These are phyloP conservation scores for Pythium folliculosum DNA, from an alignment of 352 stramenopile species.

Conservation along the genomic window DNA sequence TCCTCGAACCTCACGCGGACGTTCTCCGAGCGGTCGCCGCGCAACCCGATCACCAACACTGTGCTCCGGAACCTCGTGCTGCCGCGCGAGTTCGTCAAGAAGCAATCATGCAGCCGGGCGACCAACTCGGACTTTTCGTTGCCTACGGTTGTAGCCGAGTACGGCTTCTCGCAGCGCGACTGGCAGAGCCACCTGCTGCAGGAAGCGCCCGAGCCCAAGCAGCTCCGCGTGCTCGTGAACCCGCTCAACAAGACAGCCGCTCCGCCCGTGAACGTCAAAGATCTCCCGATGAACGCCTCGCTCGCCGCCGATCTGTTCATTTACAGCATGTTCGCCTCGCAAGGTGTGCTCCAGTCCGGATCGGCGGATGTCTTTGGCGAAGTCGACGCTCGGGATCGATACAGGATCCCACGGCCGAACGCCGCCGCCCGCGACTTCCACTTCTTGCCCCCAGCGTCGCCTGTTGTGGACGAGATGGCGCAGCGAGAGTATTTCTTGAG, in stretches of 20 bases:
- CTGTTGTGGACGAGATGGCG: neutral
- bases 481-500: neutral
- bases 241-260: neutral
- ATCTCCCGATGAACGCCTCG: neutral
- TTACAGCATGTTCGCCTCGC: neutral
- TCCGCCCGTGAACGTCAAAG: neutral
- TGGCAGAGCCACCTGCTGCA: constrained; percentile 6
- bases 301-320: neutral
- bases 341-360: too few relatives aligned
- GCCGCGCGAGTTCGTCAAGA: neutral
- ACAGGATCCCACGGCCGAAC: too few relatives aligned
- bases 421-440: too few relatives aligned
- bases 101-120: neutral
- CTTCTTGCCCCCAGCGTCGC: neutral
- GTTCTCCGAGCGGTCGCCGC: neutral
- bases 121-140: neutral
- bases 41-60: neutral
- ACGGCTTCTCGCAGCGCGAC: constrained; percentile 4
- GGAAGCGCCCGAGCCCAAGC: neutral
- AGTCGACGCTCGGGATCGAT: too few relatives aligned
- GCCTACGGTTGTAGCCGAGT: neutral
- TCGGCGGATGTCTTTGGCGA: too few relatives aligned
- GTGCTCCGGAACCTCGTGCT: neutral
- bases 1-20: neutral
- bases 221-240: neutral